A percentile compares a stretch with the other conserved stretches of the same genome.
Conservation (phyloP, 495 filamentous ascomycete genomes). For the Jackrogersella minutella region DNA sequence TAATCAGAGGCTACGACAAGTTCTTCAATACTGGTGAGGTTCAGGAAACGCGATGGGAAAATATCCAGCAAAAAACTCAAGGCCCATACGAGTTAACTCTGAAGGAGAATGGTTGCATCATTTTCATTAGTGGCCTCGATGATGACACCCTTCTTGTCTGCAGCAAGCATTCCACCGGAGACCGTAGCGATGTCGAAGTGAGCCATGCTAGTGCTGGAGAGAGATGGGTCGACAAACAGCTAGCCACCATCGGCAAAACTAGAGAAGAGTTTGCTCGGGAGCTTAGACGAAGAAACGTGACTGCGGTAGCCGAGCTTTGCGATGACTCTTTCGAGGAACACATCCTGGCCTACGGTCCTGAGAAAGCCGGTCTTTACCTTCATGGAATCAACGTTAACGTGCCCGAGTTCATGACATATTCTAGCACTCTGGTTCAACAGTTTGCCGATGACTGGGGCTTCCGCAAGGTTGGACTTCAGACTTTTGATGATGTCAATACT, state of each 20-base stretch:
- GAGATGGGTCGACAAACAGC: conserved; percentile 81
- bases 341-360: conserved; percentile 86
- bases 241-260: conserved; percentile 76
- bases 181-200: conserved; percentile 67
- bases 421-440: conserved; percentile 76
- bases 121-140: conserved; percentile 91
- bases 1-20: conserved; percentile 92
- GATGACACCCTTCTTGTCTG: conserved; percentile 89
- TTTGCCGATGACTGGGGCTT: conserved; percentile 97
- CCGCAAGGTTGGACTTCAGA: conserved; percentile 81
- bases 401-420: conserved; percentile 85
- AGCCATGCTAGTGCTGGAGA: conserved; percentile 91
- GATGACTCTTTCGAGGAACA: conserved; percentile 97
- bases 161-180: conserved; percentile 96
- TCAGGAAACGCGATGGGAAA: conserved; percentile 77
- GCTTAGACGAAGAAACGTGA: conserved; percentile 81
- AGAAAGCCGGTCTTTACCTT: conserved; percentile 88
- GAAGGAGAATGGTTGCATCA: conserved; percentile 99
- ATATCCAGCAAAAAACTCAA: conserved; percentile 76
- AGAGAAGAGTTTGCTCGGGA: conserved; percentile 76
- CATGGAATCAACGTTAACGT: conserved; percentile 96
- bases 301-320: conserved; percentile 94
- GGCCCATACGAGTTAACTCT: conserved; percentile 95
- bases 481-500: conserved; percentile 74
- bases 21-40: conserved; percentile 95